phyloP scores from a whole-genome alignment of 2,329 filamentous ascomycete genomes.

The Fusarium sp. region DNA sequence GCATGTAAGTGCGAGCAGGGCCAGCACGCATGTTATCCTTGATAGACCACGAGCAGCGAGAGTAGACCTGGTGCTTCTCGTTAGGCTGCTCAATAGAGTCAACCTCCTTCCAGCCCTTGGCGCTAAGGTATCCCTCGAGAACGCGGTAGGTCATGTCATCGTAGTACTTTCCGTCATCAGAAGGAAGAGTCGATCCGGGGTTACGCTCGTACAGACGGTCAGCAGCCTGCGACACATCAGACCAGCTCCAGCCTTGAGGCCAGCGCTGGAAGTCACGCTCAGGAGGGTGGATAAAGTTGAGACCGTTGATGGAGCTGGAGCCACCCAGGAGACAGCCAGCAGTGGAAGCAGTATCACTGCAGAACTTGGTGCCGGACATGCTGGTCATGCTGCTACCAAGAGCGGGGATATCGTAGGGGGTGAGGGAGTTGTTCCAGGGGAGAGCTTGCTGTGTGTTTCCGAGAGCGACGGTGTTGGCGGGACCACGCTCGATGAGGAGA shows the following conservation, averaged over 20 bases:
- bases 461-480: constrained; percentile 45
- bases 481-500: constrained; percentile 47
- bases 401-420: constrained; percentile 44
- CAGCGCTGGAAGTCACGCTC: constrained; percentile 46
- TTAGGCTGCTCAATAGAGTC: constrained; percentile 72
- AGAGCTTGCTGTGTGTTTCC: constrained; percentile 37
- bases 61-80: constrained; percentile 74
- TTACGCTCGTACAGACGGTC: constrained; percentile 46
- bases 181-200: constrained; percentile 74
- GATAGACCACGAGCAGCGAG: constrained; percentile 77
- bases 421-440: constrained; percentile 44
- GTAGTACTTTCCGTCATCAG: constrained; percentile 74
- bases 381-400: constrained; percentile 45
- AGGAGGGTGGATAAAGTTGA: constrained; percentile 47
- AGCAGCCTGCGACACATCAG: constrained; percentile 41
- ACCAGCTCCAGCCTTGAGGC: constrained; percentile 43
- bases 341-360: constrained; percentile 45
- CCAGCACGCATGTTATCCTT: constrained; percentile 74
- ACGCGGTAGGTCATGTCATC: constrained; percentile 73
- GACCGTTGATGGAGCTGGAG: constrained; percentile 47
- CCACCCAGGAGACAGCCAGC: constrained; percentile 46
- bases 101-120: constrained; percentile 72
- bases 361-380: constrained; percentile 44
- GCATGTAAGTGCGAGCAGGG: constrained; percentile 77
- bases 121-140: constrained; percentile 67